Conservation (phyloP, 164 flowering plant species). For the Vitis amurensis region DNA sequence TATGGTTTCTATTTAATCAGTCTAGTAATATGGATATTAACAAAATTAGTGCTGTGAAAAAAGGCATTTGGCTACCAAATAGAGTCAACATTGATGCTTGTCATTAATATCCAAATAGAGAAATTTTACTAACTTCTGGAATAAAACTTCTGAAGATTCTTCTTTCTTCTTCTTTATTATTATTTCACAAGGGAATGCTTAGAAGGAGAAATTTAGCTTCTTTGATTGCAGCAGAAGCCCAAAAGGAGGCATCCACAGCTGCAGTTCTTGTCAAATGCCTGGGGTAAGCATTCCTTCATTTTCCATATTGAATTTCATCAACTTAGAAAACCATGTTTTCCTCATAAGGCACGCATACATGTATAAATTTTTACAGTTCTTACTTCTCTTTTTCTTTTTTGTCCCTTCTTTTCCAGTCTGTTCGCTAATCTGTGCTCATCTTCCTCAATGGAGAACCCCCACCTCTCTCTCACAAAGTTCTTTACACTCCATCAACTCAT, state of each 20-base stretch:
- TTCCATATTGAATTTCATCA: neutral
- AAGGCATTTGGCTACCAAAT: neutral
- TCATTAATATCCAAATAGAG: neutral
- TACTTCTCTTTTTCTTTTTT: neutral
- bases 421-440: constrained; percentile 71
- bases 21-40: neutral
- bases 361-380: neutral
- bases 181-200: constrained; percentile 54
- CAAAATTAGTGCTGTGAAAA: neutral
- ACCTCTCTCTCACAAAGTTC: constrained; percentile 55
- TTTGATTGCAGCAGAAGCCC: constrained; percentile 79
- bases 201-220: constrained; percentile 77
- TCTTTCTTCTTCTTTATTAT: constrained; percentile 2
- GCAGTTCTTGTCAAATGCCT: constrained; percentile 70
- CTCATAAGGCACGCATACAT: neutral
- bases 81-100: neutral
- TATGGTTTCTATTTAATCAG: neutral
- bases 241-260: constrained; percentile 72
- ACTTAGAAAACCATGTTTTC: neutral
- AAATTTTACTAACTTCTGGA: too few relatives aligned
- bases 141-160: neutral
- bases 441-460: constrained; percentile 63
- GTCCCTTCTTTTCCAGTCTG: constrained; percentile 44
- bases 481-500: constrained; percentile 64
- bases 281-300: constrained; percentile 31